A percentile compares a stretch with the other conserved stretches of the same genome.
Conservation (phyloP, 192 early-diverging fungal genomes). For the Gonapodya prolifera region DNA sequence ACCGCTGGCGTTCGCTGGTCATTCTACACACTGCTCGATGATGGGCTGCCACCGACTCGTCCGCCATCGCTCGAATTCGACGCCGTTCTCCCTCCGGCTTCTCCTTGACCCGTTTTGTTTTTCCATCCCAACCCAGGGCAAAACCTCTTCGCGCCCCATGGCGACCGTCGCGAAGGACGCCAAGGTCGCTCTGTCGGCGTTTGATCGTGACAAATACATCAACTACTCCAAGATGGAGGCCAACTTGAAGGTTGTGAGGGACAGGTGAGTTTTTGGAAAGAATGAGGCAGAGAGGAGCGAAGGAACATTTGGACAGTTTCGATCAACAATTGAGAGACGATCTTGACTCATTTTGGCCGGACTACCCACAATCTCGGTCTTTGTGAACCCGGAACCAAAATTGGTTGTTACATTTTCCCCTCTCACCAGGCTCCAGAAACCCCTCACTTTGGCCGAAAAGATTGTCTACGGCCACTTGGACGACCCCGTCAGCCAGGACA, state of each 20-base stretch:
- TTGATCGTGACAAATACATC: slow-evolving; percentile 88
- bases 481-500: slow-evolving; percentile 88
- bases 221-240: slow-evolving; percentile 95
- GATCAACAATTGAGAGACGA: neutral
- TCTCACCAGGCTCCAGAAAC: slow-evolving; percentile 60
- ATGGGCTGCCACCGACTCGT: too few species aligned
- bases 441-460: slow-evolving; percentile 94
- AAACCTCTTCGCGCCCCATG: too few species aligned
- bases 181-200: slow-evolving; percentile 83
- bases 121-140: too few species aligned
- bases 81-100: too few species aligned
- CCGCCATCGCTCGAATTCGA: too few species aligned
- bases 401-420: slow-evolving; percentile 3
- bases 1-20: too few species aligned
- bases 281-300: neutral
- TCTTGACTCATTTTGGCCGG: neutral
- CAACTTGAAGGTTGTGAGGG: slow-evolving; percentile 85
- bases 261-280: slow-evolving; percentile 46
- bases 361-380: slow-evolving; percentile 8
- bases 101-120: too few species aligned
- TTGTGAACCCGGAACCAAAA: neutral
- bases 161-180: slow-evolving; percentile 4
- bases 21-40: too few species aligned
- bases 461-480: slow-evolving; percentile 96
- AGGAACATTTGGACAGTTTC: slow-evolving; percentile 9